Percentiles rank a stretch among this genome's conserved stretches.
Conservation (phyloP, 2,329 filamentous ascomycete species). For the Ustilaginoidea virens region DNA sequence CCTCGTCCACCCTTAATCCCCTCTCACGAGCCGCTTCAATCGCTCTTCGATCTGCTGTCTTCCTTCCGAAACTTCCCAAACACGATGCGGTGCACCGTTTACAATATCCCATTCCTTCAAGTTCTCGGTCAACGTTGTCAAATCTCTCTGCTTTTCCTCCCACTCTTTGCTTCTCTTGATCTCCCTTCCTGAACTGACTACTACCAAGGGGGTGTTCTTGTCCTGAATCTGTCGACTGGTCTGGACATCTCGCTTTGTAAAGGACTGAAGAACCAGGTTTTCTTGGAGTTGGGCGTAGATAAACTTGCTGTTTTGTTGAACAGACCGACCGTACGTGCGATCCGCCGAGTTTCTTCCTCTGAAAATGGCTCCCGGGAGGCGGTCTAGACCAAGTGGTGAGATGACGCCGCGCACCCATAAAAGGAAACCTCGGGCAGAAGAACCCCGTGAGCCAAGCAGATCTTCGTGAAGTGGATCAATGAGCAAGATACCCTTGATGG, state of each 20-base stretch:
- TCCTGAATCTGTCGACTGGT: constrained; percentile 69
- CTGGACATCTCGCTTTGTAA: constrained; percentile 69
- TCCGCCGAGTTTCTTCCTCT: constrained; percentile 66
- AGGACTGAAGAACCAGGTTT: constrained; percentile 69
- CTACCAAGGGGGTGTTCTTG: constrained; percentile 55
- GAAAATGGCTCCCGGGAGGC: constrained; percentile 67
- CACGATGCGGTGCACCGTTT: constrained; percentile 66
- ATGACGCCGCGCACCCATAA: constrained; percentile 79
- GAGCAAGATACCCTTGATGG: constrained; percentile 65
- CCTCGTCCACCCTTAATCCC: constrained; percentile 1
- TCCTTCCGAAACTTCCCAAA: constrained; percentile 67
- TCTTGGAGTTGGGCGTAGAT: constrained; percentile 90
- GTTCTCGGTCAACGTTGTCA: constrained; percentile 66
- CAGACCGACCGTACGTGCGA: constrained; percentile 65
- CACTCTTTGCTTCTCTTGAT: constrained; percentile 53
- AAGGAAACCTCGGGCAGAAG: constrained; percentile 57
- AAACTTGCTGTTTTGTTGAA: constrained; percentile 67
- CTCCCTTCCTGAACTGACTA: constrained; percentile 69
- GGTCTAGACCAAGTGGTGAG: constrained; percentile 73
- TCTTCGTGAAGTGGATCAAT: constrained; percentile 87
- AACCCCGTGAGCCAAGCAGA: constrained; percentile 52
- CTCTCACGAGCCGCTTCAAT: constrained; percentile 47
- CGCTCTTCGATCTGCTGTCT: constrained; percentile 64
- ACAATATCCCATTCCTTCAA: constrained; percentile 78
- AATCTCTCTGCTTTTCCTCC: constrained; percentile 72